Conservation (phyloP, 2,329 filamentous ascomycete species). For the Aspergillus bombycis region DNA sequence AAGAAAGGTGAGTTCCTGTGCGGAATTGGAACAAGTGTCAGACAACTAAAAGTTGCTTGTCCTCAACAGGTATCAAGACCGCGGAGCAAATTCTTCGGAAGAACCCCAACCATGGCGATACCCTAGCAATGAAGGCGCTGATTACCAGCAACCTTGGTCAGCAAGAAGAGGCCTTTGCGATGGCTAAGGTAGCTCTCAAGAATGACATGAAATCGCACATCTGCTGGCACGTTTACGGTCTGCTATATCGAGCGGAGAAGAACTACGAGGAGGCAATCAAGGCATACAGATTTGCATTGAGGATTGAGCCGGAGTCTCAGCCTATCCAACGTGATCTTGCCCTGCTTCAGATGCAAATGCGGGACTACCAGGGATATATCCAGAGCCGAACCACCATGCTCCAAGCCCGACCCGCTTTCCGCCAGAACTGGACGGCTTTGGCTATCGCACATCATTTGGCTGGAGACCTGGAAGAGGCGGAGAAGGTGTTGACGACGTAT, state of each 20-base stretch:
- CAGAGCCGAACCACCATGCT: conserved; percentile 88
- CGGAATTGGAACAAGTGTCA: conserved; percentile 10
- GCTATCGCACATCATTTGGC: conserved; percentile 89
- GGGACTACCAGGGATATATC: conserved; percentile 91
- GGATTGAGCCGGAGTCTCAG: conserved; percentile 87
- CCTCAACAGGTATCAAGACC: conserved; percentile 74
- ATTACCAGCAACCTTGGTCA: conserved; percentile 93
- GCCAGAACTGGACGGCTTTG: conserved; percentile 97
- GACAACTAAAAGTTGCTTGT: conserved; percentile 24
- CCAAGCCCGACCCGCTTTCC: conserved; percentile 74
- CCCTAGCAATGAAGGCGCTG: conserved; percentile 97
- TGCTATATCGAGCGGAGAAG: conserved; percentile 90
- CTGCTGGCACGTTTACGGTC: conserved; percentile 98
- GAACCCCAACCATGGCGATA: conserved; percentile 94
- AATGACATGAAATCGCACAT: conserved; percentile 99
- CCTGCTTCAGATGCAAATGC: conserved; percentile 91
- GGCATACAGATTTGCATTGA: conserved; percentile 94
- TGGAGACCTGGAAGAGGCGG: conserved; percentile 83
- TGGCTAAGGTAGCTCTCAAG: conserved; percentile 89
- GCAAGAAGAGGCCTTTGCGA: conserved; percentile 87
- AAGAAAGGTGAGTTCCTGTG: conserved; percentile 66
- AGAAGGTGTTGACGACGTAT: conserved; percentile 87
- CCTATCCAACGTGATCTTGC: conserved; percentile 95
- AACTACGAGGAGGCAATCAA: conserved; percentile 99
- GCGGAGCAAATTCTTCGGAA: conserved; percentile 97